Conservation (phyloP, 2,329 filamentous ascomycete species). For the Epichloe festucae region DNA sequence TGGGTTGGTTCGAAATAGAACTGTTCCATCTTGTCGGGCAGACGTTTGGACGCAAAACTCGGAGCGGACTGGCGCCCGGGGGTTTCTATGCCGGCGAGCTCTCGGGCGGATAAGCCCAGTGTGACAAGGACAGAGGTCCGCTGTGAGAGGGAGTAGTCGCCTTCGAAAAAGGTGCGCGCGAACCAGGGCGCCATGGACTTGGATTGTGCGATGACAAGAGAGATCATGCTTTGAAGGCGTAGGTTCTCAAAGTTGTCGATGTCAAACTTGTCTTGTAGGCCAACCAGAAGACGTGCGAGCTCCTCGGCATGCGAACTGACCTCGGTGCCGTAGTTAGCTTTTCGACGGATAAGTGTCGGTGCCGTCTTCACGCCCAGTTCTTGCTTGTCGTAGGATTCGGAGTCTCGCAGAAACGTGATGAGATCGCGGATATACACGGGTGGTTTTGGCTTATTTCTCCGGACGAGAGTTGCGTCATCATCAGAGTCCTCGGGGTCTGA, state of each 20-base stretch:
- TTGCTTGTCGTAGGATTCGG: slow-evolving; percentile 74
- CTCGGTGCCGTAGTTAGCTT: slow-evolving; percentile 78
- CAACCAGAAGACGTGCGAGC: slow-evolving; percentile 61
- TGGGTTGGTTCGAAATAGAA: slow-evolving; percentile 41
- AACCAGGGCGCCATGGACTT: slow-evolving; percentile 73
- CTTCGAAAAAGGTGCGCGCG: slow-evolving; percentile 78
- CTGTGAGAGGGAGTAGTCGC: slow-evolving; percentile 81
- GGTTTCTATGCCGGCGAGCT: slow-evolving; percentile 65
- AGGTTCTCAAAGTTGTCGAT: slow-evolving; percentile 65
- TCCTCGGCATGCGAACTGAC: slow-evolving; percentile 74
- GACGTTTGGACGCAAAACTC: slow-evolving; percentile 66
- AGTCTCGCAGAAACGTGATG: slow-evolving; percentile 63
- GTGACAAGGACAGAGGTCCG: slow-evolving; percentile 70
- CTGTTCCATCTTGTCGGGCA: slow-evolving; percentile 61
- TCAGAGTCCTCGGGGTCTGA: slow-evolving; percentile 86
- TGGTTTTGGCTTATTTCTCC: slow-evolving; percentile 66
- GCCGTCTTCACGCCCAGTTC: slow-evolving; percentile 67
- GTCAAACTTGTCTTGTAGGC: slow-evolving; percentile 76
- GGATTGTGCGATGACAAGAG: slow-evolving; percentile 65
- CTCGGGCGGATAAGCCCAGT: slow-evolving; percentile 68
- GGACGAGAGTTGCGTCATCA: slow-evolving; percentile 78
- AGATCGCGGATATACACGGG: slow-evolving; percentile 88
- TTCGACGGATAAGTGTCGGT: slow-evolving; percentile 70
- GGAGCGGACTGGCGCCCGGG: slow-evolving; percentile 36
- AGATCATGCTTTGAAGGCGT: slow-evolving; percentile 68